Evolutionary conservation across 179 eudicot genomes (phyloP), one percentile per base, ranked within the genome.

Genomic region (Amaranthus tricolor): DNA sequence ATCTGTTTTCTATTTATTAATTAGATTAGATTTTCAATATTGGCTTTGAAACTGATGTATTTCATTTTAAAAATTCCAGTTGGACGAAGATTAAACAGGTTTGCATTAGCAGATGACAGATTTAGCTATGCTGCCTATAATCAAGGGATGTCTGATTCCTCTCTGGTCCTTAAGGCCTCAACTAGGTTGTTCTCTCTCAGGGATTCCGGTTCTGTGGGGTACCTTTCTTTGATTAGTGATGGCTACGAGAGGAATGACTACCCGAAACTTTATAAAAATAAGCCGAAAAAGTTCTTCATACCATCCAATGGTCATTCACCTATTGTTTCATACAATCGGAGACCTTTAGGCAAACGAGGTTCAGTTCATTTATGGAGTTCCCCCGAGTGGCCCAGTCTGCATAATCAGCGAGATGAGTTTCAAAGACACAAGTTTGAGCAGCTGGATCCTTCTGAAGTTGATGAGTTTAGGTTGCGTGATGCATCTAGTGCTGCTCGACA

Each of bases 401-500:
- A 76, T 76, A 77, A 81, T 73, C 85, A 52, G n/a, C 59, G 68
- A 45, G 88, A 85, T 50, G 83, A 75, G 65, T 70, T 75, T 49
- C 82, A 74, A n/a, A 83, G 87, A 82, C 84, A 63, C 55, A 76
- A 75, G 56, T 66, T 77, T 57, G 89, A 86, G 57, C 91, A 83
- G 72, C 81, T 90, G 84, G 89, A 85, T 52, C 77, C 84, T 55
- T 68, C 89, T 44, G 91, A 90, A 78, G 81, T 93, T 73, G 92
- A 90, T 54, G 99, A 95, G 84, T 89, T 92, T 76, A 81, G 93
- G 75, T 53, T 91, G 80, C 89, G 97, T 65, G 98, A 91, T 80
- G 95, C 98, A 62, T 82, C 89, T 20, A 79, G 90, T 79, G 97
- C 96, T 53, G 97, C 97, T 65, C 84, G 88, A 73, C 98, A 83